These are phyloP conservation scores for Microdochium bolleyi DNA, from an alignment of 2,329 filamentous ascomycete genomes.

Conservation along the genomic window DNA sequence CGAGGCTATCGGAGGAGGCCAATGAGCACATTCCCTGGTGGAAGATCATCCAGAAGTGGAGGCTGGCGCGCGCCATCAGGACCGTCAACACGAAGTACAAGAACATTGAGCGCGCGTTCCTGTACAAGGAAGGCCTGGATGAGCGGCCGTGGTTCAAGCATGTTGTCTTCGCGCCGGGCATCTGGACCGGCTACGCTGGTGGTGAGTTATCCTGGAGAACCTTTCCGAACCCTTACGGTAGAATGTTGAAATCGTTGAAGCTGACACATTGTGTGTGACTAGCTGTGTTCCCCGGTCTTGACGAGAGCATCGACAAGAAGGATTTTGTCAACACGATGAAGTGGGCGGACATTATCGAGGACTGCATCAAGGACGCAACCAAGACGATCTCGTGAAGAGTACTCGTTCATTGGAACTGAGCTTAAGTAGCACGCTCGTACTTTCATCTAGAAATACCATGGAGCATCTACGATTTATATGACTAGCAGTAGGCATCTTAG, in stretches of 20 bases:
- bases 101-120: conserved; percentile 69
- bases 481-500: no score
- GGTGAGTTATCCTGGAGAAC: conserved; percentile 33
- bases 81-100: conserved; percentile 77
- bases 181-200: conserved; percentile 88
- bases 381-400: conserved; percentile 19
- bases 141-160: conserved; percentile 87
- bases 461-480: no score
- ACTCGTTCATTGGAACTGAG: neutral
- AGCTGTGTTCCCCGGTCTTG: conserved; percentile 56
- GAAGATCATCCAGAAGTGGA: conserved; percentile 61
- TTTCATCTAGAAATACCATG: no score
- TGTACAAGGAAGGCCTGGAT: conserved; percentile 71
- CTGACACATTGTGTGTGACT: neutral
- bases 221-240: conserved; percentile 1
- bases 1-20: conserved; percentile 23
- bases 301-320: conserved; percentile 53
- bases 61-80: conserved; percentile 55
- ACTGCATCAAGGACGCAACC: conserved; percentile 37
- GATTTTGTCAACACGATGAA: conserved; percentile 49
- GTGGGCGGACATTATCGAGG: conserved; percentile 52
- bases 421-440: neutral
- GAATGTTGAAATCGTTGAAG: neutral
- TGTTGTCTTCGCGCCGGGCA: conserved; percentile 81
- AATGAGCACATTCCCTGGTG: conserved; percentile 64